Evolutionary conservation across 805 yeast genomes (phyloP).

Genomic region (Myxozyma vanderwaltii): DNA sequence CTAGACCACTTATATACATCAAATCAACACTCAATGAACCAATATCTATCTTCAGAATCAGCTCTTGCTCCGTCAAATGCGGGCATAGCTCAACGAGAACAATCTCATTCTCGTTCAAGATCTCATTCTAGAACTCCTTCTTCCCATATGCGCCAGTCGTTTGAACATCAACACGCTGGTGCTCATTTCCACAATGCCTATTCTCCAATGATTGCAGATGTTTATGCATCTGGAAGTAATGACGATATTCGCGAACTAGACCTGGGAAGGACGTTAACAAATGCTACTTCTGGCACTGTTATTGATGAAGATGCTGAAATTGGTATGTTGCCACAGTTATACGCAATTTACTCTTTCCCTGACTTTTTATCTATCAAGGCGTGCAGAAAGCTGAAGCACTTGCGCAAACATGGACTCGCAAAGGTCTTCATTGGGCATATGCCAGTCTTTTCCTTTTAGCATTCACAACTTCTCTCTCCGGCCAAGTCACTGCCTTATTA

Average conservation of each 20-base stretch:
- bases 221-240: not conserved
- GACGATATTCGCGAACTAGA: not conserved
- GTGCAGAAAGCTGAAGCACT: slow-evolving; percentile 28
- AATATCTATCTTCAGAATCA: not conserved
- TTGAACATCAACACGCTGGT: slow-evolving; percentile 7
- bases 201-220: slow-evolving; percentile 10
- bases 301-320: slow-evolving; percentile 16
- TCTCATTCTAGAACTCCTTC: not conserved
- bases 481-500: slow-evolving; percentile 35
- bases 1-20: not conserved
- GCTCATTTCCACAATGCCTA: slow-evolving; percentile 21
- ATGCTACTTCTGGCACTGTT: not conserved
- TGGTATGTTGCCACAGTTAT: not conserved
- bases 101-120: slow-evolving; percentile 4
- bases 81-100: not conserved
- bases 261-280: slow-evolving; percentile 1
- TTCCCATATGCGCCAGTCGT: not conserved
- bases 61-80: not conserved
- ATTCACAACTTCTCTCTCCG: slow-evolving; percentile 35
- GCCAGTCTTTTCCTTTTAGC: slow-evolving; percentile 35
- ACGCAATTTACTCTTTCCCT: too few species aligned
- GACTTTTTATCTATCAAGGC: slow-evolving; percentile 3
- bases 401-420: slow-evolving; percentile 32
- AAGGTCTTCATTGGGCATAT: slow-evolving; percentile 27
- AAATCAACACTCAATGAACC: slow-evolving; percentile 1